Evolutionary conservation across 495 filamentous ascomycete genomes (phyloP), one percentile per base, ranked within the genome.

Genomic region (Neurospora cerealis): DNA sequence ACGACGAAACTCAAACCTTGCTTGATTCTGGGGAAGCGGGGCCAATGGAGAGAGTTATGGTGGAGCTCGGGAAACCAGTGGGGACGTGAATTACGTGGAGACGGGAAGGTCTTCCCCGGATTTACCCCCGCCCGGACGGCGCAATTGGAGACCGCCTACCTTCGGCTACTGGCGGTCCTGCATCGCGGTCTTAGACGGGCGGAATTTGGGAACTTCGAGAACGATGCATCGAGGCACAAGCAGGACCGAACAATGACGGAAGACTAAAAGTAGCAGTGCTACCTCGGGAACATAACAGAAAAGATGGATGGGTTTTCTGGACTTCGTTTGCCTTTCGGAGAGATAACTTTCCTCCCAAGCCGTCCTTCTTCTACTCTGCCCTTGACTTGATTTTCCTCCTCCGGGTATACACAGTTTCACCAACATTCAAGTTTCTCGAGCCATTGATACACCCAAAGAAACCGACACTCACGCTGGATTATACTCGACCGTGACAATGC

Each of bases 401-500:
- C 4, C 6, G 10, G 39, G 15, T 17, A 11, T 15, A 37, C 9
- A 36, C 34, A 69, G 15, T 34, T 36, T 75, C 19, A n/a, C 13
- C 44, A 8, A 24, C 13, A 17, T 13, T 19, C 24, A 21, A 17
- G 7, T 37, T 54, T 28, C 28, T 54, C 28, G 4, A 32, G 5
- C 70, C 39, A 32, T 40, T 21, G 39, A 4, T 34, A 70, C 62
- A 5, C 39, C 17, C 15, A 11, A 71, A 37, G 46, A n/a, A 37
- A 24, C 19, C 44, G 44, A 48, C 9, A 17, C 13, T 32, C 5
- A 17, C 3, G n/a, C 24, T 34, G 54, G 15, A 34, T 10, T 19
- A 19, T 6, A 28, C 4, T 28, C 36, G 5, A 69, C 69, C 46
- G 69, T 75, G 78, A 86, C 15, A 77, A 92, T 86, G 91, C 90